A percentile compares a stretch with the other conserved stretches of the same genome.
Evolutionary conservation across 192 early-diverging fungal species (phyloP).

Genomic region (Funneliformis mosseae): DNA sequence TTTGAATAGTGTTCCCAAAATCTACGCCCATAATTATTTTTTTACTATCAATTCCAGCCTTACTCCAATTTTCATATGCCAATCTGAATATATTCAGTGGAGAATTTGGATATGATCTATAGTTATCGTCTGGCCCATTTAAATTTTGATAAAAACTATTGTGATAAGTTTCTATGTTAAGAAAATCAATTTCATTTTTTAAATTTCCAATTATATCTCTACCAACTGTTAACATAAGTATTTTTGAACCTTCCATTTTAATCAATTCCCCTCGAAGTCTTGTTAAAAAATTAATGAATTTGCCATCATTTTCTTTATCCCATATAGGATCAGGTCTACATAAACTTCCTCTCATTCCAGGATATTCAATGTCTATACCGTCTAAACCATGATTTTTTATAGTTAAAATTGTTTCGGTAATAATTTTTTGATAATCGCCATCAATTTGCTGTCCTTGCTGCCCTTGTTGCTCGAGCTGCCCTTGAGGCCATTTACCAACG

Average conservation of each 20-base stretch:
- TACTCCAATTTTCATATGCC: slow-evolving; percentile 59
- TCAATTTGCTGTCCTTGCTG: too few relatives aligned
- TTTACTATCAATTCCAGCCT: slow-evolving; percentile 58
- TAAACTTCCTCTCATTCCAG: not conserved
- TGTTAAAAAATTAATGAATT: not conserved
- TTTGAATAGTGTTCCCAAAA: slow-evolving; percentile 61
- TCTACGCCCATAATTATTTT: slow-evolving; percentile 64
- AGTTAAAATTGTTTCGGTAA: not conserved
- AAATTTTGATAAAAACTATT: not conserved
- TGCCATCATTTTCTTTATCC: too few relatives aligned
- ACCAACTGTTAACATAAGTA: not conserved
- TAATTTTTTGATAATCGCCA: not conserved
- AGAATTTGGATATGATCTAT: not conserved
- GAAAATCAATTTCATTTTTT: not conserved
- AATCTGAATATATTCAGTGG: slow-evolving; percentile 36
- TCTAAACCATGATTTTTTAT: not conserved
- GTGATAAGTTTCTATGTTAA: not conserved
- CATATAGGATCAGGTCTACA: not conserved
- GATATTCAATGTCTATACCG: not conserved
- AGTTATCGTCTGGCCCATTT: too few relatives aligned
- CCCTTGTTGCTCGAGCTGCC: too few relatives aligned
- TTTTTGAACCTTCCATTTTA: too few relatives aligned
- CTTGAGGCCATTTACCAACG: not conserved
- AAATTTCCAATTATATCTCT: not conserved
- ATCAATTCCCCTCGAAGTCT: not conserved